Evolutionary conservation across 169 alveolate genomes (phyloP).

Genomic region (Neospora caninum): DNA sequence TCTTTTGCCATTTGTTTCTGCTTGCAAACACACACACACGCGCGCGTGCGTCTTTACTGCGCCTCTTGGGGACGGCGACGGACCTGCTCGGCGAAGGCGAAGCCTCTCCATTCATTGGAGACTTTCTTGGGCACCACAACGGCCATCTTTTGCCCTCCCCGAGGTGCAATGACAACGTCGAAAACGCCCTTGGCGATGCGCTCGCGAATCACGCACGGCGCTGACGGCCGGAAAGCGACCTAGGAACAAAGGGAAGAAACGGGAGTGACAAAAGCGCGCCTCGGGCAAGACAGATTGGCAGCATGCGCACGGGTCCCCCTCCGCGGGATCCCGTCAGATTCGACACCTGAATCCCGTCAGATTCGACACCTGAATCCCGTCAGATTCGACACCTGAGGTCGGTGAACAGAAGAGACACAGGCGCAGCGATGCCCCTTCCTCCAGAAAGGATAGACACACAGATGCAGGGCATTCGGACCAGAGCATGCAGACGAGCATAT

Average conservation of each 20-base stretch:
- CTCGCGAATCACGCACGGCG: conserved; percentile 64
- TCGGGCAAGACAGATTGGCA: background rate
- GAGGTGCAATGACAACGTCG: conserved; percentile 69
- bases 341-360: no score
- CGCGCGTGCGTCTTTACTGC: no score
- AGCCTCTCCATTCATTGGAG: conserved; percentile 65
- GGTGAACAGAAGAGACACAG: no score
- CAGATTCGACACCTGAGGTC: no score
- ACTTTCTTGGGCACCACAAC: conserved; percentile 60
- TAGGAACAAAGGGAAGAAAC: background rate
- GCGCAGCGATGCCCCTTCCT: no score
- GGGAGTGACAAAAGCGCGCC: background rate
- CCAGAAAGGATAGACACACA: no score
- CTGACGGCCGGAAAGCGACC: conserved; percentile 49
- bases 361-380: no score
- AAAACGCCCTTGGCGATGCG: conserved; percentile 66
- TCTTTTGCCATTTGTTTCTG: no score
- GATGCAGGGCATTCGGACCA: no score
- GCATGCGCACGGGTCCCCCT: no score
- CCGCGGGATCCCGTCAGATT: no score
- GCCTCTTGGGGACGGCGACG: background rate
- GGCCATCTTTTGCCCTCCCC: conserved; percentile 55
- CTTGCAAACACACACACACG: background rate
- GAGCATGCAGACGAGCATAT: no score
- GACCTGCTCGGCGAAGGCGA: conserved; percentile 65